Percentiles rank a stretch among this genome's conserved stretches.
phyloP scores from a whole-genome alignment of 2,329 filamentous ascomycete genomes.

The Trichoderma breve region DNA sequence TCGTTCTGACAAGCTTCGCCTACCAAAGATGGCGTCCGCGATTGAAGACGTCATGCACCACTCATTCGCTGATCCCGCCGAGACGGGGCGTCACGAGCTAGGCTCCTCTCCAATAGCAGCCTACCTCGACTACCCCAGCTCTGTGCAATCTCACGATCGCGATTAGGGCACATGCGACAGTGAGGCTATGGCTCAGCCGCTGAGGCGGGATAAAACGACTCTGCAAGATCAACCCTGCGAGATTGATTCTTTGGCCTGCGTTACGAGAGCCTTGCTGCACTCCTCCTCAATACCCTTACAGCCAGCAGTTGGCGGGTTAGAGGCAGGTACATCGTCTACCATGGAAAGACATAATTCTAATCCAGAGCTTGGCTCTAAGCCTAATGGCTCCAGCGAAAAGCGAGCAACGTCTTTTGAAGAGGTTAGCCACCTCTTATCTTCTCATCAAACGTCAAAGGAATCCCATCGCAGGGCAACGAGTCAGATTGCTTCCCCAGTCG shows the following conservation, averaged over 20 bases:
- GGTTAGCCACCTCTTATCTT: not conserved
- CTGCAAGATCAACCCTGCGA: not conserved
- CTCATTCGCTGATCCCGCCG: conserved; percentile 5
- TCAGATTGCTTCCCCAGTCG: conserved; percentile 7
- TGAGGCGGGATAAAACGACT: not conserved
- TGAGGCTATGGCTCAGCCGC: not conserved
- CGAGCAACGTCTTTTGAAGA: not conserved
- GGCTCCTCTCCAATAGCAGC: conserved; percentile 1
- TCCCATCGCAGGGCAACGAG: not conserved
- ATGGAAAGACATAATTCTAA: not conserved
- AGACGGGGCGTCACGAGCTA: conserved; percentile 9
- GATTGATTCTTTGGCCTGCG: not conserved
- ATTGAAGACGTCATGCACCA: conserved; percentile 17
- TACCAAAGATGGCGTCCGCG: not conserved
- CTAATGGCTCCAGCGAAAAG: not conserved
- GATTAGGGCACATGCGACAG: not conserved
- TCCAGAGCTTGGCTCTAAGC: not conserved
- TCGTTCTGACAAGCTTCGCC: not conserved
- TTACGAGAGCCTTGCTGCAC: not conserved
- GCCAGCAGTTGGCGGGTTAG: not conserved
- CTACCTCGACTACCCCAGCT: conserved; percentile 1
- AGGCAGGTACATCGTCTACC: not conserved
- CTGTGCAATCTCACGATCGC: conserved; percentile 3
- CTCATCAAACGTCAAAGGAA: not conserved
- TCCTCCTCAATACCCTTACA: not conserved